These are phyloP conservation scores for Apiotrichum mycotoxinovorans DNA, from an alignment of 1,284 basidiomycete species.

Conservation along the genomic window DNA sequence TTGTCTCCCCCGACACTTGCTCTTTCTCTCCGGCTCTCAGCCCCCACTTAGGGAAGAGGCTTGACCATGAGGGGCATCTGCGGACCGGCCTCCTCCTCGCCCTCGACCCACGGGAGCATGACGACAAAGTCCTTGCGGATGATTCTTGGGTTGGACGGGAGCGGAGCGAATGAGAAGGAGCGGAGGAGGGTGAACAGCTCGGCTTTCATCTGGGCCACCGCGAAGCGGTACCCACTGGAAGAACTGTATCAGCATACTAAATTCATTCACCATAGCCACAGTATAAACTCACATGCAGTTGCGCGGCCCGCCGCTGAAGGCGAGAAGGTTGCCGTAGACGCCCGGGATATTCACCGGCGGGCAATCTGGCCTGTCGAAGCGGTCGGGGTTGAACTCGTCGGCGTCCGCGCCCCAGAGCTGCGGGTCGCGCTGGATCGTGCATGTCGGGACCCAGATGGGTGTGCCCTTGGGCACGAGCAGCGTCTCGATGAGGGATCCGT, in stretches of 20 bases:
- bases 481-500: conserved; percentile 47
- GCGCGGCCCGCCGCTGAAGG: conserved; percentile 63
- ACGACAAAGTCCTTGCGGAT: conserved; percentile 38
- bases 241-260: conserved; percentile 48
- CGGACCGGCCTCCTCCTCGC: conserved; percentile 39
- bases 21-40: no score
- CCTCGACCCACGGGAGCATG: conserved; percentile 40
- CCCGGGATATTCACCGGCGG: conserved; percentile 54
- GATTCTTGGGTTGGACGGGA: conserved; percentile 41
- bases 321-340: conserved; percentile 61
- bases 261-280: background rate
- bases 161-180: conserved; percentile 58
- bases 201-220: conserved; percentile 63
- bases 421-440: conserved; percentile 61
- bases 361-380: conserved; percentile 21
- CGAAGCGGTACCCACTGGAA: conserved; percentile 61
- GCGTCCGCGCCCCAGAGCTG: conserved; percentile 69
- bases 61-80: conserved; percentile 42
- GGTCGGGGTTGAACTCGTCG: conserved; percentile 56
- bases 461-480: conserved; percentile 39
- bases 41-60: background rate
- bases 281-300: conserved; percentile 56
- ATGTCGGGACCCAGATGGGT: conserved; percentile 52
- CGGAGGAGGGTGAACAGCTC: conserved; percentile 59
- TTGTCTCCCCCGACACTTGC: no score